Conservation (phyloP, 2,329 filamentous ascomycete species). For the Zymoseptoria ardabiliae region DNA sequence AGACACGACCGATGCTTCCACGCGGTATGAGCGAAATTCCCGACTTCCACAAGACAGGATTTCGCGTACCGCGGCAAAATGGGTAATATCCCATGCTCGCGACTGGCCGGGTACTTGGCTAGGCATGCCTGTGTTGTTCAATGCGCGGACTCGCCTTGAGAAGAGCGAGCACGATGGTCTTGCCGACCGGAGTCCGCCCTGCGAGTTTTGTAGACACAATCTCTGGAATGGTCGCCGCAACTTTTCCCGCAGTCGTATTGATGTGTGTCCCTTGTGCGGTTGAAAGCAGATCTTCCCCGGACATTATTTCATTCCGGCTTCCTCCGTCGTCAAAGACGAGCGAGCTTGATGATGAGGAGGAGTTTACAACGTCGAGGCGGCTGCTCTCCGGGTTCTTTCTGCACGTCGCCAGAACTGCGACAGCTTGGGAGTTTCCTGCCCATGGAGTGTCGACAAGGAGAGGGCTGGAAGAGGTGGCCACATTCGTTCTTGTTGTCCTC, state of each 20-base stretch:
- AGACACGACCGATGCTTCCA: too few species aligned
- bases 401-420: too few species aligned
- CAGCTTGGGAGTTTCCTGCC: too few species aligned
- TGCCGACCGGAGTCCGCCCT: too few species aligned
- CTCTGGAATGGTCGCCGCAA: background rate
- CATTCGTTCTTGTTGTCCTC: background rate
- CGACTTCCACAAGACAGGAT: background rate
- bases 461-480: background rate
- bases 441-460: too few species aligned
- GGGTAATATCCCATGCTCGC: background rate
- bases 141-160: background rate
- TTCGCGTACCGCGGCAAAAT: background rate
- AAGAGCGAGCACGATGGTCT: too few species aligned
- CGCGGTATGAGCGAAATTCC: background rate
- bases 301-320: background rate
- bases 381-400: too few species aligned
- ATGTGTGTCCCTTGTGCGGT: background rate
- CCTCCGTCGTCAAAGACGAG: background rate
- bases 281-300: background rate
- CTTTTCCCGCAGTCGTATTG: background rate
- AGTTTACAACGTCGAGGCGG: too few species aligned
- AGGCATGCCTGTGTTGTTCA: background rate
- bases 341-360: background rate
- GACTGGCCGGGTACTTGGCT: background rate
- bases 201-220: background rate